Evolutionary conservation across 2,329 filamentous ascomycete genomes (phyloP).

Genomic region (Lachnellula arida): DNA sequence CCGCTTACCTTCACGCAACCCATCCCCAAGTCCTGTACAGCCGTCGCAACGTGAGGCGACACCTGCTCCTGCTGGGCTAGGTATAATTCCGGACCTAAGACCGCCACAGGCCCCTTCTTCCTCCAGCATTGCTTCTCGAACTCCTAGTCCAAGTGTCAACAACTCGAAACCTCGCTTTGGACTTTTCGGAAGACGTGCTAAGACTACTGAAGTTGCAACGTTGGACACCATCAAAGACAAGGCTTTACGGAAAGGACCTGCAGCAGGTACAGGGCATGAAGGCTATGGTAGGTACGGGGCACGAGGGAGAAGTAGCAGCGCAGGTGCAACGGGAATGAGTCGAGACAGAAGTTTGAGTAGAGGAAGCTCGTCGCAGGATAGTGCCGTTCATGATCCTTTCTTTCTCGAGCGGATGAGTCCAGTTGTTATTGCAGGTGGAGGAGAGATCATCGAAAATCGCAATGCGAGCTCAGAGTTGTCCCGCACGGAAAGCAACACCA

Average conservation of each 20-base stretch:
- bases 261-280: constrained; percentile 91
- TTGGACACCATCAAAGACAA: constrained; percentile 53
- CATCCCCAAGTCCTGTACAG: constrained; percentile 32
- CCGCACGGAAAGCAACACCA: constrained; percentile 48
- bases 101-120: constrained; percentile 20
- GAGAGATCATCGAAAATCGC: constrained; percentile 55
- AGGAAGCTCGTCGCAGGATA: constrained; percentile 48
- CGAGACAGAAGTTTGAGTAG: constrained; percentile 32
- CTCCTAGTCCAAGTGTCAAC: constrained; percentile 52
- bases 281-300: constrained; percentile 64
- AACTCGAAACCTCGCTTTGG: constrained; percentile 65
- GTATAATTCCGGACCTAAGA: constrained; percentile 28
- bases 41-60: constrained; percentile 27
- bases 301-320: constrained; percentile 60
- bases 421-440: constrained; percentile 59
- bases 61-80: constrained; percentile 27
- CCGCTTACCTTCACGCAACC: constrained; percentile 32
- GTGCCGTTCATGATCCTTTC: constrained; percentile 50
- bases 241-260: constrained; percentile 66
- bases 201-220: constrained; percentile 49
- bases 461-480: constrained; percentile 48
- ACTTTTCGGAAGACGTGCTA: constrained; percentile 71
- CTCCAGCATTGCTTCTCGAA: constrained; percentile 36
- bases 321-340: constrained; percentile 43
- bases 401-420: constrained; percentile 59